Evolutionary conservation across 306 rosid species (phyloP), one percentile per base, ranked within the genome.

Genomic region (Lathyrus aphaca): DNA sequence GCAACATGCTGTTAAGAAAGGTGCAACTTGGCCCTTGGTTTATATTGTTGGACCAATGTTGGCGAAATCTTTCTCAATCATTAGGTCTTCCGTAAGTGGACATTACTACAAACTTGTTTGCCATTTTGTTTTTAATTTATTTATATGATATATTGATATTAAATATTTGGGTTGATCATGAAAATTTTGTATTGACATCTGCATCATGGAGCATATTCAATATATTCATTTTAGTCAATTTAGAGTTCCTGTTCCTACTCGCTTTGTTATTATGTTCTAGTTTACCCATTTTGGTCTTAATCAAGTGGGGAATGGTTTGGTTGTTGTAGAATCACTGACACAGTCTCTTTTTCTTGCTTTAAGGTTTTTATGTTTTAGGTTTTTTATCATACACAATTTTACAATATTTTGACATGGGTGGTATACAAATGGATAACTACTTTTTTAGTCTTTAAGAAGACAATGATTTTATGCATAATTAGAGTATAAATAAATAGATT

Each of bases 11-110:
- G 65, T 79, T 78, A 80, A 74, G 74, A 79, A 74, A 81, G 87
- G 87, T 88, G 91, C 76, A 84, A 78, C 72, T 77, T 94, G 98
- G 98, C 95, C 96, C 16, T 77, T 94, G 92, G 84, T 63, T 56
- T 82, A 64, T 74, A 64, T 93, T 69, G 92, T 94, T 19, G 98
- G 98, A 84, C 98, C 98, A 44, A 80, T 80, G 82, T 68, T 94
- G 82, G 84, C 88, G 0, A 85, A 82, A 68, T 85, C 83, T 68
- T 94, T 94, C 78, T 75, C 90, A 5, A 38, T 71, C 74, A 90
- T 94, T 79, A 77, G 45, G 83, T 85, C 91, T 69, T 84, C 79
- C 63, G 98, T 94, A 84, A 90, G 98, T 87, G 74, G 48, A 72
- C 60, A 66, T 63, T 46, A 53, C 9, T 46, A 56, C 64, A 67